Conservation (phyloP, 495 filamentous ascomycete species). For the Penicillium longicatenatum region DNA sequence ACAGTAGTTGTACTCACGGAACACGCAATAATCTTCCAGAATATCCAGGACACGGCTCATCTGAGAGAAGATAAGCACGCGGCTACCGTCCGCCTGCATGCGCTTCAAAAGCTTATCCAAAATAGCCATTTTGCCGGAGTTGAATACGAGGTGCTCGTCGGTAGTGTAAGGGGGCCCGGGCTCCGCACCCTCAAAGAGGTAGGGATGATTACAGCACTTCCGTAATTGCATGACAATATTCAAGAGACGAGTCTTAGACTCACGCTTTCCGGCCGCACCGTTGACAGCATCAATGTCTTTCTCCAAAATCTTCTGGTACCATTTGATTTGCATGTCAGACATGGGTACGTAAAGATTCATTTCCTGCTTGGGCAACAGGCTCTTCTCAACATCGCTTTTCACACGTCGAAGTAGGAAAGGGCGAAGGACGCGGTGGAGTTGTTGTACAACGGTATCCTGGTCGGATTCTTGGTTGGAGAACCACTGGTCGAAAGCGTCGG, state of each 20-base stretch:
- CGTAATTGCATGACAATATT: constrained; percentile 99
- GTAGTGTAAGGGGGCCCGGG: constrained; percentile 97
- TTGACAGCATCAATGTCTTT: constrained; percentile 99
- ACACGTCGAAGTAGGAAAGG: constrained; percentile 96
- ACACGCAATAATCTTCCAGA: constrained; percentile 96
- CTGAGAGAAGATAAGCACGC: constrained; percentile 97
- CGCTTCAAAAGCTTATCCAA: constrained; percentile 88
- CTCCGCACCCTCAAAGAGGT: constrained; percentile 97
- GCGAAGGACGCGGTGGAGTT: constrained; percentile 89
- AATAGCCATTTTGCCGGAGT: constrained; percentile 97
- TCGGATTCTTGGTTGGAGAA: constrained; percentile 87
- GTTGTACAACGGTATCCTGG: constrained; percentile 95
- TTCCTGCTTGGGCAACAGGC: constrained; percentile 94
- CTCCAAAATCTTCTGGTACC: constrained; percentile 98
- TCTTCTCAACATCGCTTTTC: constrained; percentile 99
- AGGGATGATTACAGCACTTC: constrained; percentile 99
- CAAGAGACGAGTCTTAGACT: constrained; percentile 97
- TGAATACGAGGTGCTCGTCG: constrained; percentile 92
- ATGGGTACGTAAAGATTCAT: constrained; percentile 97
- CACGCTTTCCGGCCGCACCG: constrained; percentile 90
- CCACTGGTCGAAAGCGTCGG: constrained; percentile 98
- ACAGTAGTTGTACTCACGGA: constrained; percentile 92
- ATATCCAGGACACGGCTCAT: constrained; percentile 99
- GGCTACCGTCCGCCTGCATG: constrained; percentile 81
- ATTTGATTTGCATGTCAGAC: constrained; percentile 98